These are phyloP conservation scores for Sporothrix protearum DNA, from an alignment of 2,329 filamentous ascomycete species.

Conservation along the genomic window DNA sequence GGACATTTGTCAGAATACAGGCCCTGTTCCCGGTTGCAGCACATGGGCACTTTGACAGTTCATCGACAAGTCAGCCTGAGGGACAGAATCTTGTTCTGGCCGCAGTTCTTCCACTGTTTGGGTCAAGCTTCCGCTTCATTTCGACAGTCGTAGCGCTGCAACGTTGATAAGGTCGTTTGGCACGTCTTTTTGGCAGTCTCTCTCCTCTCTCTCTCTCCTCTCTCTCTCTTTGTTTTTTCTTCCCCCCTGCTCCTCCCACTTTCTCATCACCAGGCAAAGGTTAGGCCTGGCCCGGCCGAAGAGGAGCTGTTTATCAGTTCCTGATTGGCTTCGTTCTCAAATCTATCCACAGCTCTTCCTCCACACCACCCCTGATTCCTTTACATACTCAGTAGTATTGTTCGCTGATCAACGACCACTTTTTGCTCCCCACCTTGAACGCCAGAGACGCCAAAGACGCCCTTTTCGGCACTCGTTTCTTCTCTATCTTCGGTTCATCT, in stretches of 20 bases:
- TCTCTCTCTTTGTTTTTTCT: not conserved
- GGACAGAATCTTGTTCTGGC: not conserved
- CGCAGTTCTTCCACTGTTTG: not conserved
- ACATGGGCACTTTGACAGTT: not conserved
- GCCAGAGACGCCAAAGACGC: not conserved
- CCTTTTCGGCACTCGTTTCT: not conserved
- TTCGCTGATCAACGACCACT: conserved; percentile 1
- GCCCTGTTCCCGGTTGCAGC: not conserved
- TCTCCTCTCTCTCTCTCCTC: not conserved
- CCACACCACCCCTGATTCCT: conserved; percentile 3
- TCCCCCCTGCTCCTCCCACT: not conserved
- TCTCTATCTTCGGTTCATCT: not conserved
- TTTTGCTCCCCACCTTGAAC: not conserved
- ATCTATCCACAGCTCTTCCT: not conserved
- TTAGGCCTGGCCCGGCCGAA: not conserved
- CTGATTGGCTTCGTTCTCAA: not conserved
- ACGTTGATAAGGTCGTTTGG: not conserved
- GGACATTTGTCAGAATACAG: not conserved
- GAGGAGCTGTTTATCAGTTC: conserved; percentile 8
- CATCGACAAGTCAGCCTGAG: not conserved
- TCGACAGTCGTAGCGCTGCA: conserved; percentile 5
- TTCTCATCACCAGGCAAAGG: not conserved
- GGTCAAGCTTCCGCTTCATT: not conserved
- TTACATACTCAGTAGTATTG: too few relatives aligned
- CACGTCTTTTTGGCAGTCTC: not conserved